Base-by-base conservation (phyloP, 1,284 basidiomycete species). In the Apiotrichum gracile region DNA sequence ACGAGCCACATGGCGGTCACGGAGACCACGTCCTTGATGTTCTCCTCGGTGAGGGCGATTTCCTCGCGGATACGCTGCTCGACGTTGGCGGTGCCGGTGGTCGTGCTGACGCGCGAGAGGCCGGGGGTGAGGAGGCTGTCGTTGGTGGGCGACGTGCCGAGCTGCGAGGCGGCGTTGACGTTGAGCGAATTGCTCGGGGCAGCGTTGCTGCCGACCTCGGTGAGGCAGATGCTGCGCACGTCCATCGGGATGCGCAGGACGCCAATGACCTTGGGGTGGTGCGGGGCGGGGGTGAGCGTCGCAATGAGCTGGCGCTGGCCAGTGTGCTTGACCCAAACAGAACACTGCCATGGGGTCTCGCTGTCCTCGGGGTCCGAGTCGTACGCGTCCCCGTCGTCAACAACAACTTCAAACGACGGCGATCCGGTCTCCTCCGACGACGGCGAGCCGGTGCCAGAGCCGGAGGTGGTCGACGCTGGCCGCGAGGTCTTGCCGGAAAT, bases 221-320 rank as follows among this genome's bases (percentile, higher is more conserved):
- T 63, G 43, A 76, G 61, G 13, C 62, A 82, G 22, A 93, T 77
- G 58, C 88, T 84, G 1, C 87, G 84, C 1, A 97, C 79, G 0
- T 87, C 85, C 72, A 85, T 90, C 10, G 92, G 91, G 46, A 96
- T 83, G 69, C 91, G 88, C 54, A 97, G 81, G 75, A 92, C 84
- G 33, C 85, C 87, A 27, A 97, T 87, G 19, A 97, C 86, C 70
- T 94, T 92, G 8, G 94, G 94, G 73, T 97, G 94, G 72, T 97
- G 91, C 17, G 92, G 93, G 2, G 92, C 92, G 7, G 93, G 94
- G 10, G 84, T 85, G 33, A 96, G 80, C 25, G 86, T 90, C 13
- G 85, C 91, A 13, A 80, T 62, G 21, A 69, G 53, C 47, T 69
- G 66, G 19, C 65, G 53, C 29, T 67, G 60, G 5, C 64, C 65